Conservation (phyloP, 192 early-diverging fungal species). For the Thamnidium elegans region DNA sequence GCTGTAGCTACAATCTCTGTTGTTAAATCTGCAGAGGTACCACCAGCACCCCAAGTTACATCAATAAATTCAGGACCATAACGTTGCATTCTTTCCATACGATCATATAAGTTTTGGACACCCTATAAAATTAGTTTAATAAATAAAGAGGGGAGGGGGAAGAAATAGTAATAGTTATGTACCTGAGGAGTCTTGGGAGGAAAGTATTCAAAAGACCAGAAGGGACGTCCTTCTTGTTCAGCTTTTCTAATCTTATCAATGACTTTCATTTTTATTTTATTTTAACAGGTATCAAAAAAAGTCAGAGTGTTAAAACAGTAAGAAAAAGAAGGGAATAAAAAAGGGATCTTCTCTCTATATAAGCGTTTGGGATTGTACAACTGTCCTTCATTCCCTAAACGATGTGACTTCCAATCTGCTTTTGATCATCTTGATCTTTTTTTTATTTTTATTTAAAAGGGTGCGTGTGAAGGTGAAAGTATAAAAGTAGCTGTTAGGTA, state of each 20-base stretch:
- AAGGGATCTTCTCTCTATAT: neutral
- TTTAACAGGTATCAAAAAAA: neutral
- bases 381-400: neutral
- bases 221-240: conserved; percentile 63
- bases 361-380: neutral
- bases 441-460: no score
- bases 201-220: conserved; percentile 97
- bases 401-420: neutral
- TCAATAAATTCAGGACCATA: conserved; percentile 92
- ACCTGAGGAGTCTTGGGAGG: conserved; percentile 90
- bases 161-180: neutral
- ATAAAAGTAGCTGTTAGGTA: neutral
- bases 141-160: neutral
- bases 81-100: conserved; percentile 92
- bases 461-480: no score
- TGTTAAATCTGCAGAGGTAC: conserved; percentile 84
- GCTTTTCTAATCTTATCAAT: conserved; percentile 72
- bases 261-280: conserved; percentile 57
- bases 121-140: conserved; percentile 47
- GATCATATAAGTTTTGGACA: conserved; percentile 88
- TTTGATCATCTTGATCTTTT: conserved; percentile 1
- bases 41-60: conserved; percentile 98
- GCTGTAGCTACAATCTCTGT: conserved; percentile 81
- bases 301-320: neutral
- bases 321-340: conserved; percentile 1